phyloP scores from a whole-genome alignment of 257 asterid genomes.

The Plantago major region DNA sequence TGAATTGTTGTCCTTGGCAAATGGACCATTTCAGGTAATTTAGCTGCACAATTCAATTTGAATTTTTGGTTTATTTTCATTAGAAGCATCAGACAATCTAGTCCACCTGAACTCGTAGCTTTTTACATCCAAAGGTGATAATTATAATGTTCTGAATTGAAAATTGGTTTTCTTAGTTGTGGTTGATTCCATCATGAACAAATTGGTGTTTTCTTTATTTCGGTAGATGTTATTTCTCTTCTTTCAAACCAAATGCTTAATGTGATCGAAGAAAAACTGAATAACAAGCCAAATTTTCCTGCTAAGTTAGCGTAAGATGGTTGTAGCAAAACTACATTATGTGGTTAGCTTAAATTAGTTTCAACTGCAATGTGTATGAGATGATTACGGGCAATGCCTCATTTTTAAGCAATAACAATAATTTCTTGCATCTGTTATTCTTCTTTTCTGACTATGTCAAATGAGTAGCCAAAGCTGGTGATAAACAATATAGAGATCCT shows the following conservation, averaged over 20 bases:
- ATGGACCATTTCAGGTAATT: conserved; percentile 82
- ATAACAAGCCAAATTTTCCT: too few relatives aligned
- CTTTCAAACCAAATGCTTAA: conserved; percentile 3
- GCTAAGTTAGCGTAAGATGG: not conserved
- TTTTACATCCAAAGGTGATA: not conserved
- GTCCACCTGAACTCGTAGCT: not conserved
- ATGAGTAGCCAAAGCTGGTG: conserved; percentile 90
- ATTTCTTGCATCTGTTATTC: conserved; percentile 22
- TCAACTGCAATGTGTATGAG: conserved; percentile 5
- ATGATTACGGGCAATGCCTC: conserved; percentile 11
- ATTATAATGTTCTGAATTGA: not conserved
- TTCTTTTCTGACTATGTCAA: conserved; percentile 26
- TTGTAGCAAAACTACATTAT: conserved; percentile 6
- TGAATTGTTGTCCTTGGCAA: conserved; percentile 80
- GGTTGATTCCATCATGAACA: conserved; percentile 7
- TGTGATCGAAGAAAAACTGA: not conserved
- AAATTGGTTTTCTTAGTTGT: not conserved
- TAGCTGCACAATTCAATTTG: conserved; percentile 16
- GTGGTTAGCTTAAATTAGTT: not conserved
- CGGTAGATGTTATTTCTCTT: conserved; percentile 9
- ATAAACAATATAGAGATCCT: conserved; percentile 88
- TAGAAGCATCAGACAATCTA: conserved; percentile 7
- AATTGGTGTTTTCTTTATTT: conserved; percentile 6
- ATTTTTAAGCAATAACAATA: conserved; percentile 3
- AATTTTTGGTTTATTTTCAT: conserved; percentile 4